Evolutionary conservation across 345 rosid genomes (phyloP), one percentile per base, ranked within the genome.

Genomic region (Schrenkiella parvula): DNA sequence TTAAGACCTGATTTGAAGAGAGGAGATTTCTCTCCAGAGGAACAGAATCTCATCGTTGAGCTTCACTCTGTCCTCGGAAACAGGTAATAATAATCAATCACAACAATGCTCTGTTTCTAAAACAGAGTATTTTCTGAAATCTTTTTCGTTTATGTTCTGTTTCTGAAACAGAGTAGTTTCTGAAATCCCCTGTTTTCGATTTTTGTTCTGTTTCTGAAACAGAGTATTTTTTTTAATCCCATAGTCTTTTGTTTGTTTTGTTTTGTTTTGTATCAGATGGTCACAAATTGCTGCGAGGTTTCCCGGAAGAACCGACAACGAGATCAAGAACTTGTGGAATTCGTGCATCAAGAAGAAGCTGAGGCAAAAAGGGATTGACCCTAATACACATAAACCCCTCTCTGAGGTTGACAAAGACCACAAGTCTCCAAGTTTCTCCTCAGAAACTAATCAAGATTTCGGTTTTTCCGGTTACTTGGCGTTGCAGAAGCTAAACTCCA

Each of bases 1-100:
- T 76, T 91, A 80, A 82, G 97, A 56, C 97, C 97, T 73, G 95
- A 89, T 70, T 88, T 91, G 17, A 89, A 91, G 50, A 81, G 93
- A 80, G 86, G 91, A 77, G 71, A 80, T 83, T 87, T 87, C 60
- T 84, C 88, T 0, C 73, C 74, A 12, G 84, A 83, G 21, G 88
- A 87, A 66, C 83, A 87, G 71, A 78, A 81, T 74, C 82, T 83
- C 22, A 84, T 87, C 54, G 29, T 87, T 25, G 73, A 78, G 54
- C 84, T 87, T 48, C 91, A 87, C 9, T 51, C 83, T 46, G 80
- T 80, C 68, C 86, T 87, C 6, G 91, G 91, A 22, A 87, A 87
- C 82, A 78, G 84, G 88, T 84, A 73, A 31, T 4, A 39, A 41
- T 29, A 37, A 26, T 3, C 1, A 11, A 44, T 1, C 5, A 11